phyloP scores from a whole-genome alignment of 2,329 filamentous ascomycete genomes.

The Exophiala phaeomuriformis region DNA sequence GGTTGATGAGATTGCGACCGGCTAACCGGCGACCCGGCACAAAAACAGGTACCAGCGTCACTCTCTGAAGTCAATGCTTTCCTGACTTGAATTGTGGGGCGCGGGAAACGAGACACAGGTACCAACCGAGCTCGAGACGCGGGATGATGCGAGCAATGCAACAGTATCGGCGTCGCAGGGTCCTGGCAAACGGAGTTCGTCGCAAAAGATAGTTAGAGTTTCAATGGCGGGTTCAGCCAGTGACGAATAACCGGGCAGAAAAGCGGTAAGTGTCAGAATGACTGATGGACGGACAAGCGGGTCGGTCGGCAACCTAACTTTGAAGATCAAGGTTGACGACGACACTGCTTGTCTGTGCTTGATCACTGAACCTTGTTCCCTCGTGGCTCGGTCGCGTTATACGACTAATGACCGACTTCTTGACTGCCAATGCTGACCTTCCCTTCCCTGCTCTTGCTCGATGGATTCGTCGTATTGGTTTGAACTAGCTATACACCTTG shows the following conservation, averaged over 20 bases:
- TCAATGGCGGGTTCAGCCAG: neutral
- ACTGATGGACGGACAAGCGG: neutral
- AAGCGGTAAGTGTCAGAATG: neutral
- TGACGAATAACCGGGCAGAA: slow-evolving; percentile 4
- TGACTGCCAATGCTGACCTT: neutral
- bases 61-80: neutral
- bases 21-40: neutral
- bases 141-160: neutral
- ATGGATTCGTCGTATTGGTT: too few species aligned
- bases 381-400: slow-evolving; percentile 12
- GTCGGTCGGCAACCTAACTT: neutral
- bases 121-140: slow-evolving; percentile 11
- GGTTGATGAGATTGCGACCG: neutral
- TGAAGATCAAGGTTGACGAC: neutral
- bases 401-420: neutral
- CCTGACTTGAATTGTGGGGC: slow-evolving; percentile 1
- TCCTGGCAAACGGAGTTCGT: neutral
- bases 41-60: neutral
- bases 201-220: neutral
- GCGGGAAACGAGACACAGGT: neutral
- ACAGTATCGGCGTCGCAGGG: slow-evolving; percentile 4
- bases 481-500: too few species aligned
- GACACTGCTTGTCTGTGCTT: neutral
- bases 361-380: neutral
- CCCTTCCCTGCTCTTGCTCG: neutral